phyloP scores from a whole-genome alignment of 2,329 filamentous ascomycete species.

The Fusarium paranaense region DNA sequence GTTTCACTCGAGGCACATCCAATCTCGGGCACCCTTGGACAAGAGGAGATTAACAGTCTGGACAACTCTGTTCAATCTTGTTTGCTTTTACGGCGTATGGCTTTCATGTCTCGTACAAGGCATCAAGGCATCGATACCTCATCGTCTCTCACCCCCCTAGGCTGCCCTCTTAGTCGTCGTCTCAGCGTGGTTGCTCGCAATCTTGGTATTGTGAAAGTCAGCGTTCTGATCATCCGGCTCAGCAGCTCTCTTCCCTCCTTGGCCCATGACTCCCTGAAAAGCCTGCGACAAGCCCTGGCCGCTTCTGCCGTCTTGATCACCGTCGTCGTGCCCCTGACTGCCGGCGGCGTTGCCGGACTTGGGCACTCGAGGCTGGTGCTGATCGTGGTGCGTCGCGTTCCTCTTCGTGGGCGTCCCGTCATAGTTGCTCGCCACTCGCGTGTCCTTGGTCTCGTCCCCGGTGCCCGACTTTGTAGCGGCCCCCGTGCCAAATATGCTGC shows the following conservation, averaged over 20 bases:
- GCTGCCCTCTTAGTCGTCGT: slow-evolving; percentile 15
- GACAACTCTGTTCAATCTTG: not conserved
- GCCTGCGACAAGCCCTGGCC: not conserved
- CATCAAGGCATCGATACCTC: not conserved
- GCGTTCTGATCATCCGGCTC: slow-evolving; percentile 17
- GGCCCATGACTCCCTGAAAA: slow-evolving; percentile 15
- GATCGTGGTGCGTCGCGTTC: slow-evolving; percentile 17
- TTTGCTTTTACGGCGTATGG: not conserved
- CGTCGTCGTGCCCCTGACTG: not conserved
- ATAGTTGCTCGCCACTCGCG: slow-evolving; percentile 31
- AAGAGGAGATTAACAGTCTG: slow-evolving; percentile 10
- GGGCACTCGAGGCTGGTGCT: slow-evolving; percentile 20
- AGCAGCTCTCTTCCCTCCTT: slow-evolving; percentile 20
- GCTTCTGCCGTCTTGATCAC: not conserved
- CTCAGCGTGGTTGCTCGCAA: slow-evolving; percentile 33
- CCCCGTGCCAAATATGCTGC: slow-evolving; percentile 41
- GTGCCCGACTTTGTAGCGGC: slow-evolving; percentile 20
- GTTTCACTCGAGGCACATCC: slow-evolving; percentile 2
- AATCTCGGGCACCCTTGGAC: slow-evolving; percentile 12
- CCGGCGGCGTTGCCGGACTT: not conserved
- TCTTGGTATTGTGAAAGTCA: slow-evolving; percentile 19
- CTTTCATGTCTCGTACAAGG: not conserved
- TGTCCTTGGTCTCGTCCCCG: slow-evolving; percentile 31
- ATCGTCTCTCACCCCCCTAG: not conserved
- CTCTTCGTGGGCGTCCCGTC: slow-evolving; percentile 26